phyloP scores from a whole-genome alignment of 768 basidiomycete species.

The Termitomyces titanicus region DNA sequence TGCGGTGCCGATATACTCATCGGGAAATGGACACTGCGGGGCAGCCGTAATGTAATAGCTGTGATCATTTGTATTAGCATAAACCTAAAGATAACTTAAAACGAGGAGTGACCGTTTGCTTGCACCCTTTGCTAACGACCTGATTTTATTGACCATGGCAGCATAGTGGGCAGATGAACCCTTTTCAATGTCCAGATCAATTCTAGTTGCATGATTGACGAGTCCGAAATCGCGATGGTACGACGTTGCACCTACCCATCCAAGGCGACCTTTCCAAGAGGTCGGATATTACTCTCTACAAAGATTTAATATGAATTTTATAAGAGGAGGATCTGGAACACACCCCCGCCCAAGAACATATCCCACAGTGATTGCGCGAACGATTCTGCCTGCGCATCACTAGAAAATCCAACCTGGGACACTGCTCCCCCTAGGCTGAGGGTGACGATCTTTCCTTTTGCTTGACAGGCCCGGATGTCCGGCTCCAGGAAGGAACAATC shows the following conservation, averaged over 20 bases:
- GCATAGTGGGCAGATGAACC: slow-evolving; percentile 48
- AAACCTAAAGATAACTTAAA: background rate
- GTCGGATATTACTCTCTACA: slow-evolving; percentile 42
- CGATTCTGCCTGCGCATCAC: slow-evolving; percentile 44
- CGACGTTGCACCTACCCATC: slow-evolving; percentile 50
- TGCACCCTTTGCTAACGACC: slow-evolving; percentile 43
- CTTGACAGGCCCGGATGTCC: slow-evolving; percentile 64
- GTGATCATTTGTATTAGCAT: background rate
- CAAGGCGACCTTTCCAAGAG: slow-evolving; percentile 64
- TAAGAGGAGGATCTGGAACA: slow-evolving; percentile 7
- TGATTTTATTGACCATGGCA: slow-evolving; percentile 49
- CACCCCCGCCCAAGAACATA: slow-evolving; percentile 52
- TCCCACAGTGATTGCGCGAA: slow-evolving; percentile 69
- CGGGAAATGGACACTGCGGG: slow-evolving; percentile 68
- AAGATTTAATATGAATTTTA: background rate
- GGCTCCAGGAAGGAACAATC: slow-evolving; percentile 60
- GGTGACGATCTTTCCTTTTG: slow-evolving; percentile 52
- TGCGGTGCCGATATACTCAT: slow-evolving; percentile 55
- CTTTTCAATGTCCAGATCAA: slow-evolving; percentile 73
- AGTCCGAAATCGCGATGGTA: background rate
- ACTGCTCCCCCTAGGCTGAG: slow-evolving; percentile 56
- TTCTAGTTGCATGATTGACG: slow-evolving; percentile 21
- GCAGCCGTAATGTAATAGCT: slow-evolving; percentile 65
- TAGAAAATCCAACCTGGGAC: slow-evolving; percentile 52
- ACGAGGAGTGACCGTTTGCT: slow-evolving; percentile 38